Conservation (phyloP, 2,329 filamentous ascomycete genomes). For the Lojkania enalia region DNA sequence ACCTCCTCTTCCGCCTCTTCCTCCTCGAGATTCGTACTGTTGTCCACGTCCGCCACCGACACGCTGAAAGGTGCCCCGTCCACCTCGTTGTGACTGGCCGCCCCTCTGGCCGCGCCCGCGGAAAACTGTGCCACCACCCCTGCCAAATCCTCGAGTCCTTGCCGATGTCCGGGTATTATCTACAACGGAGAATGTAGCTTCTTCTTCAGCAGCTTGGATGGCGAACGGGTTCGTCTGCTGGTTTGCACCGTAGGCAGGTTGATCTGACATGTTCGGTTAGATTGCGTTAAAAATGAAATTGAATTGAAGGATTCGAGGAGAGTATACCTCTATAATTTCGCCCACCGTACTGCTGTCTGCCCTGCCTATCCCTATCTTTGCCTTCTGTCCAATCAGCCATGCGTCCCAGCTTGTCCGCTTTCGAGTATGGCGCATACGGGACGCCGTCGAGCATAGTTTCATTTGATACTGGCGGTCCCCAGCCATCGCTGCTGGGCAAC, state of each 20-base stretch:
- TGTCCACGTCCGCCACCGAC: constrained; percentile 68
- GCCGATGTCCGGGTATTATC: constrained; percentile 87
- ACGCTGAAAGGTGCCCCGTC: constrained; percentile 73
- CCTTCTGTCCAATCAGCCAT: constrained; percentile 99
- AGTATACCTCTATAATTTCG: constrained; percentile 82
- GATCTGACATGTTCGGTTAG: constrained; percentile 62
- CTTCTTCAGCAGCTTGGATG: constrained; percentile 89
- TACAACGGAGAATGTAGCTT: constrained; percentile 96
- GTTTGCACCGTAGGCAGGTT: constrained; percentile 94
- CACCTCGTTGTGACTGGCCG: constrained; percentile 71
- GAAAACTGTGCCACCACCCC: constrained; percentile 88
- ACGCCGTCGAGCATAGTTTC: constrained; percentile 93
- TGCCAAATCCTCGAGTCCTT: constrained; percentile 78
- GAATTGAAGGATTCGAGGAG: background rate
- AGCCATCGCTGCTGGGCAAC: constrained; percentile 56
- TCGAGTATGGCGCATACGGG: constrained; percentile 96
- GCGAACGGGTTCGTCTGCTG: constrained; percentile 78
- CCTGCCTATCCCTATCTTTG: constrained; percentile 77
- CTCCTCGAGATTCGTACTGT: constrained; percentile 70
- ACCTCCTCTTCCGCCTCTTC: constrained; percentile 71
- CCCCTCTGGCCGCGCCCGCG: constrained; percentile 76
- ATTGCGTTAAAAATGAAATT: background rate
- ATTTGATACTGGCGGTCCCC: constrained; percentile 81
- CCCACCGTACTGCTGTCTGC: constrained; percentile 80
- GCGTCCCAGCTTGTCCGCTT: constrained; percentile 96